Evolutionary conservation across 441 rosid genomes (phyloP).

Genomic region (Pelargonium australe): DNA sequence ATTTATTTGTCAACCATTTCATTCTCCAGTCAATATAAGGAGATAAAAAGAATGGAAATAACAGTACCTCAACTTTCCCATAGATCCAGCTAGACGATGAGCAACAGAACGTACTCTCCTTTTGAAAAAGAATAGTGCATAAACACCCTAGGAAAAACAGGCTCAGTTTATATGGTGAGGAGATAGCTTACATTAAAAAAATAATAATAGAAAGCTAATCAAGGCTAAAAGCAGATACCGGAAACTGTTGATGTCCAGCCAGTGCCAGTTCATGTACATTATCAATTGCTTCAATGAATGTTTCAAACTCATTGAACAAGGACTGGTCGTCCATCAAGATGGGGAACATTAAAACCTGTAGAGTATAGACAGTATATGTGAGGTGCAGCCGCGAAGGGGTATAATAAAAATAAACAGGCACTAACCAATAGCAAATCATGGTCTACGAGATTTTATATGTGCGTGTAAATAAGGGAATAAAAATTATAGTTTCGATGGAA

Average conservation of each 20-base stretch:
- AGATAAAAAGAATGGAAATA: background rate
- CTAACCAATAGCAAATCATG: background rate
- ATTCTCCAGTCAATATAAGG: background rate
- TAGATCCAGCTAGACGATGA: slow-evolving; percentile 76
- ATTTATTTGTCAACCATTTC: background rate
- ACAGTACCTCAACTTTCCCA: slow-evolving; percentile 83
- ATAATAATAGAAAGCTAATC: slow-evolving; percentile 13
- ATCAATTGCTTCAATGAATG: slow-evolving; percentile 83
- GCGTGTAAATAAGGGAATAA: background rate
- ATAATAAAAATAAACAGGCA: background rate
- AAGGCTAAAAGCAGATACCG: slow-evolving; percentile 42
- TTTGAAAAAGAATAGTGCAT: slow-evolving; percentile 82
- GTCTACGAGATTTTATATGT: background rate
- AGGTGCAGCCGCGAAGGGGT: background rate
- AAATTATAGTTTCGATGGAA: background rate
- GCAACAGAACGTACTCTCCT: slow-evolving; percentile 90
- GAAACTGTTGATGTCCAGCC: slow-evolving; percentile 88
- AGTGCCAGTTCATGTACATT: slow-evolving; percentile 87
- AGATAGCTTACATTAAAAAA: slow-evolving; percentile 10
- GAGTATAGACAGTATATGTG: background rate
- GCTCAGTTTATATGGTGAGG: slow-evolving; percentile 18
- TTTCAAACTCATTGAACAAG: slow-evolving; percentile 73
- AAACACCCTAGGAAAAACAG: slow-evolving; percentile 64
- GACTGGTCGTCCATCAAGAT: slow-evolving; percentile 74
- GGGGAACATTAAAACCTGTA: slow-evolving; percentile 95